A percentile compares a stretch with the other conserved stretches of the same genome.
Conservation (phyloP, 2,329 filamentous ascomycete species). For the Myriangium duriaei region DNA sequence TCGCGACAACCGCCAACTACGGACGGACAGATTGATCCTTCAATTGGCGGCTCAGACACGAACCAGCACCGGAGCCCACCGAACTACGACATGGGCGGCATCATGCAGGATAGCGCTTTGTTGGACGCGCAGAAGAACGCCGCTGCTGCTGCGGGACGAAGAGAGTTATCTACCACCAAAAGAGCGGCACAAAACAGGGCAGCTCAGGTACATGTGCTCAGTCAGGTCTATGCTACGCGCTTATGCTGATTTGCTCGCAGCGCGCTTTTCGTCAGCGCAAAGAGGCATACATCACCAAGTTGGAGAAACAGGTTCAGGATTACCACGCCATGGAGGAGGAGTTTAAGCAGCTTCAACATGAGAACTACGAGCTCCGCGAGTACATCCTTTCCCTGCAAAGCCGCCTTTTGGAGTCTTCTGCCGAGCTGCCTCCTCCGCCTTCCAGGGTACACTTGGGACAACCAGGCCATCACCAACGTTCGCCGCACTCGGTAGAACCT, state of each 20-base stretch:
- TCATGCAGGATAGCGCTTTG: conserved; percentile 39
- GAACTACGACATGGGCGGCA: conserved; percentile 46
- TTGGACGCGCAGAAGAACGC: conserved; percentile 40
- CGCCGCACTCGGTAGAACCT: background rate
- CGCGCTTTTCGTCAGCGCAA: conserved; percentile 95
- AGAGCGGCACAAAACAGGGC: conserved; percentile 92
- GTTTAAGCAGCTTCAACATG: conserved; percentile 68
- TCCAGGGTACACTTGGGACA: conserved; percentile 60
- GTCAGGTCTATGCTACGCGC: too few relatives aligned
- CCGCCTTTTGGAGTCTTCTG: conserved; percentile 67
- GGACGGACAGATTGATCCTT: conserved; percentile 17
- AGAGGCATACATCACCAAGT: conserved; percentile 94
- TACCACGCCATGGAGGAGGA: conserved; percentile 61
- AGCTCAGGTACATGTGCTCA: conserved; percentile 58
- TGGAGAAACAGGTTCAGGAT: conserved; percentile 86
- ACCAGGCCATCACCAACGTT: conserved; percentile 20
- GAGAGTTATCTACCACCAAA: conserved; percentile 90
- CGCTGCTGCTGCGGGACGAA: conserved; percentile 66
- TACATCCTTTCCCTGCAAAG: conserved; percentile 88
- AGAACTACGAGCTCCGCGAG: conserved; percentile 83
- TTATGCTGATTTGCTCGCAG: too few relatives aligned
- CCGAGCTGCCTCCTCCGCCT: conserved; percentile 74
- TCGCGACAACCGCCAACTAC: conserved; percentile 27
- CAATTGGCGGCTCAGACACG: conserved; percentile 10
- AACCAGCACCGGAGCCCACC: conserved; percentile 12